Conservation (phyloP, 2,329 filamentous ascomycete species). For the Xylariaceae sp. region DNA sequence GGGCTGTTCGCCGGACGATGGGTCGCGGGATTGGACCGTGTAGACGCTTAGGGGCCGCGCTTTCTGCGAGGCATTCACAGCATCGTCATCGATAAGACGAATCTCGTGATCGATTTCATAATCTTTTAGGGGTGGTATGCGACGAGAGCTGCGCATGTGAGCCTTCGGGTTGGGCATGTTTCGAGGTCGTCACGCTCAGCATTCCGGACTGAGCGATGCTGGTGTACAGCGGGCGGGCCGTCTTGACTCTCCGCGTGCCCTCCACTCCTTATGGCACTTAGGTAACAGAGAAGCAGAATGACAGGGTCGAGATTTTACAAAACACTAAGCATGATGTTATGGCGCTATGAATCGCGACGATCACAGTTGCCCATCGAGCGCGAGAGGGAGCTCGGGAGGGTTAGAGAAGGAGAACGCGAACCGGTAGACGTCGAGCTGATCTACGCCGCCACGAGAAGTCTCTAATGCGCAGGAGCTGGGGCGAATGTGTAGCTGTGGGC, state of each 20-base stretch:
- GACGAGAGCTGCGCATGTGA: conserved; percentile 50
- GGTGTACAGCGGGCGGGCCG: conserved; percentile 6
- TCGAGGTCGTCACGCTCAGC: conserved; percentile 18
- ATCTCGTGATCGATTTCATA: conserved; percentile 71
- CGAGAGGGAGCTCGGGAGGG: background rate
- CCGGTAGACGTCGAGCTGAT: no score
- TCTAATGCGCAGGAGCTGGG: no score
- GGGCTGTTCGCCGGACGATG: conserved; percentile 19
- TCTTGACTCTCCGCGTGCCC: no score
- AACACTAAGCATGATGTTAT: background rate
- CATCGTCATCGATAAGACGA: conserved; percentile 63
- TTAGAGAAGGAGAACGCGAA: no score
- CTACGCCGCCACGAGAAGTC: no score
- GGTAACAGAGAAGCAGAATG: background rate
- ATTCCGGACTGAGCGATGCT: conserved; percentile 23
- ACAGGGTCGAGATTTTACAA: background rate
- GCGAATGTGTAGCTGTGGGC: no score
- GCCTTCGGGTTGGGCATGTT: conserved; percentile 39
- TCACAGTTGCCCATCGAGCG: no score
- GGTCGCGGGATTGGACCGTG: conserved; percentile 15
- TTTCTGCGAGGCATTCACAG: conserved; percentile 29
- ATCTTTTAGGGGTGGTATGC: conserved; percentile 53
- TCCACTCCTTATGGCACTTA: no score
- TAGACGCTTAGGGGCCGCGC: conserved; percentile 15
- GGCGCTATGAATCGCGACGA: no score